phyloP scores from a whole-genome alignment of 129 eudicot genomes.

The Saussurea involucrata region DNA sequence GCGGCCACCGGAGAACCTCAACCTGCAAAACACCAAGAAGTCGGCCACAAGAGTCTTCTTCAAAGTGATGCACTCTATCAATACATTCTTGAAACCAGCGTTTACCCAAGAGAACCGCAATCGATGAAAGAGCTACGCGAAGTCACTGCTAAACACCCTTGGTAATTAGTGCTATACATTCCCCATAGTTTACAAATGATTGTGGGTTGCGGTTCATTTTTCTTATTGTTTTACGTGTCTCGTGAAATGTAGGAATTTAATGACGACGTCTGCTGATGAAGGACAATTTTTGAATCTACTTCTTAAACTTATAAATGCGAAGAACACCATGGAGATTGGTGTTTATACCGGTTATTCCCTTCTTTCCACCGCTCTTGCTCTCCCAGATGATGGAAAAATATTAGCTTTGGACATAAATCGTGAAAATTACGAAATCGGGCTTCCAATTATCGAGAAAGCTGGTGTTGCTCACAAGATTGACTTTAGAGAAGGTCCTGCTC shows the following conservation, averaged over 20 bases:
- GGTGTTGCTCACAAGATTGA: slow-evolving; percentile 25
- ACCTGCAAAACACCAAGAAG: slow-evolving; percentile 28
- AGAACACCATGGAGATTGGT: slow-evolving; percentile 40
- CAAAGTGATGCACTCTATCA: slow-evolving; percentile 42
- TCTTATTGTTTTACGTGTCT: background rate
- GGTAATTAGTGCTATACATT: background rate
- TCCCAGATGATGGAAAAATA: slow-evolving; percentile 45
- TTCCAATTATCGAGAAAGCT: slow-evolving; percentile 18
- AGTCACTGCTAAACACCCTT: slow-evolving; percentile 37
- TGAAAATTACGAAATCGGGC: slow-evolving; percentile 18
- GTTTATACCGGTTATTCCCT: slow-evolving; percentile 51
- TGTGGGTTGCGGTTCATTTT: background rate
- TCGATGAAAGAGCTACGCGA: slow-evolving; percentile 39
- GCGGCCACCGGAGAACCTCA: slow-evolving; percentile 3
- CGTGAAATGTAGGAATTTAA: slow-evolving; percentile 22
- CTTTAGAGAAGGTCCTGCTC: slow-evolving; percentile 22
- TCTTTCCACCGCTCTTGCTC: slow-evolving; percentile 51
- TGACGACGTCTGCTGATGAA: slow-evolving; percentile 43
- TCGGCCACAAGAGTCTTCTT: slow-evolving; percentile 40
- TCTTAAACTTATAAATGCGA: slow-evolving; percentile 14
- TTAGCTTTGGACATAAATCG: slow-evolving; percentile 16
- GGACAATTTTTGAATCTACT: slow-evolving; percentile 36
- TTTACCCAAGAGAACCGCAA: slow-evolving; percentile 38
- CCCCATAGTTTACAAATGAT: background rate
- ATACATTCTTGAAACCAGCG: slow-evolving; percentile 41